Conservation (phyloP, 495 filamentous ascomycete genomes). For the Venustampulla echinocandica region DNA sequence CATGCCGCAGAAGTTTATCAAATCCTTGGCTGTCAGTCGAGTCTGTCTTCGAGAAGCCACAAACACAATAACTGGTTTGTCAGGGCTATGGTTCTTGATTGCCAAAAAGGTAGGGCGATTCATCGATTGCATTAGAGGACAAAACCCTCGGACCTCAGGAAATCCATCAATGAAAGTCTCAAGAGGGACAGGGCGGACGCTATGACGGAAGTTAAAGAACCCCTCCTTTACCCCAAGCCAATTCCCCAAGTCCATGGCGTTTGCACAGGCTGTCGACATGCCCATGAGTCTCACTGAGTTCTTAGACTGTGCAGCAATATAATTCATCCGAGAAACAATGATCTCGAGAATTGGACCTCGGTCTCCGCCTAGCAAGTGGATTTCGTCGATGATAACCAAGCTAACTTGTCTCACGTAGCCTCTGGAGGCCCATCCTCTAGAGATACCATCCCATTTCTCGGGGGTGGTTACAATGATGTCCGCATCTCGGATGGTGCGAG, state of each 20-base stretch:
- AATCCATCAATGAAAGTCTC: conserved; percentile 98
- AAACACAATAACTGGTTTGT: conserved; percentile 97
- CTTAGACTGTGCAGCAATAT: conserved; percentile 90
- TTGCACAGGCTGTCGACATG: conserved; percentile 97
- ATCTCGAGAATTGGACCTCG: conserved; percentile 97
- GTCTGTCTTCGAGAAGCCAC: conserved; percentile 95
- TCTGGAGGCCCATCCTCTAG: conserved; percentile 94
- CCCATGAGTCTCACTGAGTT: conserved; percentile 82
- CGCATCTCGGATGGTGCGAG: conserved; percentile 83
- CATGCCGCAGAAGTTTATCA: conserved; percentile 97
- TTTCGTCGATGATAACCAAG: conserved; percentile 97
- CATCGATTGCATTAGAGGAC: conserved; percentile 98
- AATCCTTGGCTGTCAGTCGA: conserved; percentile 83
- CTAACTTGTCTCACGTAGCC: conserved; percentile 92
- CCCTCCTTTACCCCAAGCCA: conserved; percentile 98
- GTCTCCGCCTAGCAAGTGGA: conserved; percentile 91
- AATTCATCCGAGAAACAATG: conserved; percentile 98
- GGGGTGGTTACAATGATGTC: conserved; percentile 98
- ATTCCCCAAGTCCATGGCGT: conserved; percentile 86
- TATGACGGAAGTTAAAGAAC: conserved; percentile 95
- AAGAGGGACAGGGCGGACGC: conserved; percentile 90
- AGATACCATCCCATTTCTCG: conserved; percentile 99
- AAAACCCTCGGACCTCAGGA: conserved; percentile 89
- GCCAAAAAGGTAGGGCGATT: conserved; percentile 95
- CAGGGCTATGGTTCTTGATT: conserved; percentile 89